A percentile compares a stretch with the other conserved stretches of the same genome.
Evolutionary conservation across 768 basidiomycete species (phyloP).

Genomic region (Tephrocybe sp.): DNA sequence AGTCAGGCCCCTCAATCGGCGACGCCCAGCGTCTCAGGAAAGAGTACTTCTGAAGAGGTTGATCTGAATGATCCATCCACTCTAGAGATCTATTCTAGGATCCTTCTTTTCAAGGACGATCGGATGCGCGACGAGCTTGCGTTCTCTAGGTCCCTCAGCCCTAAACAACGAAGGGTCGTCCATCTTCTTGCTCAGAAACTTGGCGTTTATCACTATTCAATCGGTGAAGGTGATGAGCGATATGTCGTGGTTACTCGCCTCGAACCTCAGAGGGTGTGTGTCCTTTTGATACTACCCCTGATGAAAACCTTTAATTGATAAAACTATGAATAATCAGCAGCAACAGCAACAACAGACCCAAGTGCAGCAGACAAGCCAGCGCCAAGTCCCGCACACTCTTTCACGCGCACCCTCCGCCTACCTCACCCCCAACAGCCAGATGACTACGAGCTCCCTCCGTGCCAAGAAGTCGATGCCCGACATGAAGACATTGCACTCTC

Average conservation of each 20-base stretch:
- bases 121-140: conserved; percentile 96
- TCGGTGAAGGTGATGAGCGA: conserved; percentile 90
- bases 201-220: conserved; percentile 91
- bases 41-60: conserved; percentile 67
- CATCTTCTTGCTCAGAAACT: conserved; percentile 97
- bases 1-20: conserved; percentile 55
- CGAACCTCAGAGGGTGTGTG: conserved; percentile 79
- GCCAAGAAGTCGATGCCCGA: conserved; percentile 99
- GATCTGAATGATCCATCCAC: conserved; percentile 96
- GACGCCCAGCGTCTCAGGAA: conserved; percentile 67
- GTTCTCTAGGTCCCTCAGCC: conserved; percentile 83
- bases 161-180: conserved; percentile 88
- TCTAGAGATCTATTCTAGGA: conserved; percentile 95
- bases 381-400: conserved; percentile 62
- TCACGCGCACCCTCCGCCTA: conserved; percentile 84
- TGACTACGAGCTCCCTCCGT: conserved; percentile 60
- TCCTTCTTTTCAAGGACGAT: conserved; percentile 96
- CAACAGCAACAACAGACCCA: conserved; percentile 38
- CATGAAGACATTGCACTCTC: conserved; percentile 83
- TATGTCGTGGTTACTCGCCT: conserved; percentile 94
- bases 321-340: conserved; percentile 7
- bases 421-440: conserved; percentile 55
- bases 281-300: conserved; percentile 15
- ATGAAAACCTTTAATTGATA: neutral
- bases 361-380: conserved; percentile 43